These are phyloP conservation scores for Lactarius evosmus DNA, from an alignment of 768 basidiomycete species.

Conservation along the genomic window DNA sequence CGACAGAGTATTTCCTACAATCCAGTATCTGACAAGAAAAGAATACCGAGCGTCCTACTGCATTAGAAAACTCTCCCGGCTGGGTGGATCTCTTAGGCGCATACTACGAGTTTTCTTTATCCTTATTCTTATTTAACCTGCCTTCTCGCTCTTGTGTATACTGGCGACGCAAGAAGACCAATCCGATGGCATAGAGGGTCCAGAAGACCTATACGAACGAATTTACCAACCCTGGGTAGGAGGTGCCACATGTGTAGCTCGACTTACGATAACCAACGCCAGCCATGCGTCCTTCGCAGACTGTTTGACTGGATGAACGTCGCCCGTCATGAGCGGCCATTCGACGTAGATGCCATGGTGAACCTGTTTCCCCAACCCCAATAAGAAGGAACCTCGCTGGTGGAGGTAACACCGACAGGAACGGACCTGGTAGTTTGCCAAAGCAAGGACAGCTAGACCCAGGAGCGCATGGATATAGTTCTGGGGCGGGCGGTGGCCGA, in stretches of 20 bases:
- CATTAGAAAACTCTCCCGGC: not conserved
- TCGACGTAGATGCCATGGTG: conserved; percentile 21
- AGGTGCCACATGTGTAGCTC: not conserved
- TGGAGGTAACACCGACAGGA: conserved; percentile 5
- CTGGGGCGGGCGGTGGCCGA: conserved; percentile 38
- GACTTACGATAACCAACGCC: conserved; percentile 23
- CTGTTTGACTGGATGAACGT: conserved; percentile 12
- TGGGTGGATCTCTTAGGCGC: not conserved
- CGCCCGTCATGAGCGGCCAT: conserved; percentile 26
- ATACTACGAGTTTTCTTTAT: conserved; percentile 7
- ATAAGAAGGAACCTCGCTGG: not conserved
- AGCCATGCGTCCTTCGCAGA: conserved; percentile 21
- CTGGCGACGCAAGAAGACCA: conserved; percentile 19
- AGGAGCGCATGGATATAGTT: conserved; percentile 45
- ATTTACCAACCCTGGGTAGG: not conserved
- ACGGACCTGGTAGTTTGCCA: conserved; percentile 47
- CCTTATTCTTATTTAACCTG: conserved; percentile 1
- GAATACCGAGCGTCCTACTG: not conserved
- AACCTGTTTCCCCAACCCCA: not conserved
- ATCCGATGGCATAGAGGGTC: conserved; percentile 13
- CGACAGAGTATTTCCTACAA: too few relatives aligned
- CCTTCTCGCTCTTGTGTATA: conserved; percentile 19
- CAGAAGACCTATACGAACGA: conserved; percentile 15
- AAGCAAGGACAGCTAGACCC: conserved; percentile 51
- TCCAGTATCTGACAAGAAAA: not conserved